A percentile compares a stretch with the other conserved stretches of the same genome.
Evolutionary conservation across 2,329 filamentous ascomycete genomes (phyloP).

Genomic region (Colletotrichum gigasporum): DNA sequence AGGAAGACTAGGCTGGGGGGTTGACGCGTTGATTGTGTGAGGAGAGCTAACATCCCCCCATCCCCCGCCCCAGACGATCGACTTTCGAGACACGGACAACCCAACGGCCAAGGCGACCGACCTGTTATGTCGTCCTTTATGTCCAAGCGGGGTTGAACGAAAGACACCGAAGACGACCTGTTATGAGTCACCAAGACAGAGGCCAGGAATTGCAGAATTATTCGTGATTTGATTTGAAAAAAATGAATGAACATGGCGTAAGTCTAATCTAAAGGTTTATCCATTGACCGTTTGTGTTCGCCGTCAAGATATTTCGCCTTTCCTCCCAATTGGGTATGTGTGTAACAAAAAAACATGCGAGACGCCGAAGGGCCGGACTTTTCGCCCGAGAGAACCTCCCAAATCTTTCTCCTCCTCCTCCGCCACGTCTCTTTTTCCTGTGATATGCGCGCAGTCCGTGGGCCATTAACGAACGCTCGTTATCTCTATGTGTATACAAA

Average conservation of each 20-base stretch:
- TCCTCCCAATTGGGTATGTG: background rate
- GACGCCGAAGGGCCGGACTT: background rate
- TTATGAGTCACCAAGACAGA: background rate
- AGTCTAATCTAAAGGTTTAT: conserved; percentile 17
- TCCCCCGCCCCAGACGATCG: too few relatives aligned
- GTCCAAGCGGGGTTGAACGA: background rate
- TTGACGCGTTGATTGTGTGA: too few relatives aligned
- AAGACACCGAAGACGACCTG: background rate
- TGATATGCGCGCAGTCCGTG: conserved; percentile 16
- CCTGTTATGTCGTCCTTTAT: too few relatives aligned
- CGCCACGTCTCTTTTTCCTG: background rate
- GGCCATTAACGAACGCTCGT: conserved; percentile 21
- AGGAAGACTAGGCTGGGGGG: too few relatives aligned
- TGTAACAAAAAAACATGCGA: background rate
- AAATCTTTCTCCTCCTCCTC: background rate
- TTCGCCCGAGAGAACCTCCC: background rate
- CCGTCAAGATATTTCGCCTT: conserved; percentile 9
- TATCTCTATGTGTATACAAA: conserved; percentile 19
- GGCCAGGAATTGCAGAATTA: too few relatives aligned
- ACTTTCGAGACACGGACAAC: too few relatives aligned
- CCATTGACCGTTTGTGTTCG: conserved; percentile 9
- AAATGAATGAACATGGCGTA: conserved; percentile 8
- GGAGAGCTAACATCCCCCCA: too few relatives aligned
- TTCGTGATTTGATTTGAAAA: conserved; percentile 7
- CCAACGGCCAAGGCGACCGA: too few relatives aligned